Conservation (phyloP, 805 yeast species). For the Candida michaelii region DNA sequence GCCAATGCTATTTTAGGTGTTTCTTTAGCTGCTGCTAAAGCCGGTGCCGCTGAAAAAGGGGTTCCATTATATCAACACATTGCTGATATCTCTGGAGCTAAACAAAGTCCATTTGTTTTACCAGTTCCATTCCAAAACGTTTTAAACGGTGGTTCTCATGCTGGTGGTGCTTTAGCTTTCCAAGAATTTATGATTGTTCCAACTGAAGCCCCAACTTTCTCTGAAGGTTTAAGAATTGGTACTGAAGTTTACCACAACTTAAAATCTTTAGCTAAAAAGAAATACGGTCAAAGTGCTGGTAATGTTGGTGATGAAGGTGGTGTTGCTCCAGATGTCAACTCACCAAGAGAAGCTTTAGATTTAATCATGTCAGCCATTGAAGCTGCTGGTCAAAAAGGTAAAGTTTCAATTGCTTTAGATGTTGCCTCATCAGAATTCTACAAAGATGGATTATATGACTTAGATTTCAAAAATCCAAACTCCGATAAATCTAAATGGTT, state of each 20-base stretch:
- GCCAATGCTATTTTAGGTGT: conserved; percentile 99
- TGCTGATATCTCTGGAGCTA: conserved; percentile 70
- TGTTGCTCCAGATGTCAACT: conserved; percentile 96
- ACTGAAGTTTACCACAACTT: conserved; percentile 97
- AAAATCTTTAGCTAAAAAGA: conserved; percentile 89
- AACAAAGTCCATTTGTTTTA: conserved; percentile 82
- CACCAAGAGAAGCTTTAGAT: conserved; percentile 97
- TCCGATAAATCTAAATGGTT: conserved; percentile 90
- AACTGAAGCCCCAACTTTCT: conserved; percentile 82
- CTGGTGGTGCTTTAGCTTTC: conserved; percentile 98
- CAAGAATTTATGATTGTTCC: conserved; percentile 99
- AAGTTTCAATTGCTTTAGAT: conserved; percentile 89
- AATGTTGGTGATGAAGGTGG: conserved; percentile 99
- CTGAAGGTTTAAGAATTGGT: conserved; percentile 96
- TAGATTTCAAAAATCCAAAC: conserved; percentile 97
- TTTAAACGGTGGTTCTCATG: conserved; percentile 99
- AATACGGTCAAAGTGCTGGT: conserved; percentile 97
- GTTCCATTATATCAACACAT: conserved; percentile 93
- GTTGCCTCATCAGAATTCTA: conserved; percentile 97
- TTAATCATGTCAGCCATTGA: conserved; percentile 87
- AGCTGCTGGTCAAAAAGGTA: conserved; percentile 93
- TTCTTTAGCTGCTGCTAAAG: conserved; percentile 94
- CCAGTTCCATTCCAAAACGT: conserved; percentile 99
- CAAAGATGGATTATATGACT: conserved; percentile 95
- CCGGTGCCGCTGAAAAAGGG: conserved; percentile 94